Conservation (phyloP, 2,329 filamentous ascomycete species). For the Rasamsonia emersonii region DNA sequence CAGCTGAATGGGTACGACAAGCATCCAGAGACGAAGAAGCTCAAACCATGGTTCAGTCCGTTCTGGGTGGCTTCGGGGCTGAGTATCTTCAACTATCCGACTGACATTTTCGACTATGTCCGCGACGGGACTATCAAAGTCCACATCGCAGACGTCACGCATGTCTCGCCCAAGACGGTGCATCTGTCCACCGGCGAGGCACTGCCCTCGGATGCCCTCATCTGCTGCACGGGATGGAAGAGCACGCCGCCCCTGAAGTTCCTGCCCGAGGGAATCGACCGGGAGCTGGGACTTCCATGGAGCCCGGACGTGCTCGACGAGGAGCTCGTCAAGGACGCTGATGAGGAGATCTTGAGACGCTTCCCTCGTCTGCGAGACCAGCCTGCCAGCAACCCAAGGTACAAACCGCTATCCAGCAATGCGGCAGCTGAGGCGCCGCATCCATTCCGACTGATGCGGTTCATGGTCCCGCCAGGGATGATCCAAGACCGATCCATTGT, state of each 20-base stretch:
- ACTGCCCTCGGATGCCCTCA: constrained; percentile 42
- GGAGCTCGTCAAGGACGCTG: constrained; percentile 10
- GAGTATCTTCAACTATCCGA: constrained; percentile 54
- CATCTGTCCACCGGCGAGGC: constrained; percentile 40
- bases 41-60: constrained; percentile 36
- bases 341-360: constrained; percentile 4
- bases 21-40: constrained; percentile 35
- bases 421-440: constrained; percentile 31
- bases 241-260: constrained; percentile 43
- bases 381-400: constrained; percentile 9
- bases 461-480: constrained; percentile 35
- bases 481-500: constrained; percentile 36
- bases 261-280: constrained; percentile 15
- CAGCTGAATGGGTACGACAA: constrained; percentile 39
- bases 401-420: constrained; percentile 23
- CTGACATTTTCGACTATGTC: constrained; percentile 50
- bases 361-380: constrained; percentile 4
- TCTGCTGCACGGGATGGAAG: constrained; percentile 47
- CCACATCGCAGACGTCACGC: constrained; percentile 46
- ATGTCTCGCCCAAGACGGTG: constrained; percentile 38
- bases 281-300: constrained; percentile 4
- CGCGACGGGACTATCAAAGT: constrained; percentile 44
- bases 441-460: constrained; percentile 39
- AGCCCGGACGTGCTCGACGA: constrained; percentile 1
- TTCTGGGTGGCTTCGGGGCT: constrained; percentile 50